Percentiles rank a stretch among this genome's conserved stretches.
Conservation (phyloP, 345 rosid species). For the Dimocarpus longan region DNA sequence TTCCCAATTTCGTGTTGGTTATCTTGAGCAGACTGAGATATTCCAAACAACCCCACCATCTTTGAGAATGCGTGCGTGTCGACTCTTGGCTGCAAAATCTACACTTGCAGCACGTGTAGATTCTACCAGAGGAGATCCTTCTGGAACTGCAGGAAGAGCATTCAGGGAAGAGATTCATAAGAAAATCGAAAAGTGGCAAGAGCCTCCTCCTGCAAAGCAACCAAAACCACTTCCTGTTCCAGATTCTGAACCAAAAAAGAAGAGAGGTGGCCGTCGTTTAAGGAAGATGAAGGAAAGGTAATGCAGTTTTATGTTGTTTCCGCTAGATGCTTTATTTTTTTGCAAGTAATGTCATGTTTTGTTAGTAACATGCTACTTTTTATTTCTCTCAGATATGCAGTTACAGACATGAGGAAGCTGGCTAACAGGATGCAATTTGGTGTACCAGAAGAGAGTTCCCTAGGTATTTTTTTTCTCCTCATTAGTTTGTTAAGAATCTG, state of each 20-base stretch:
- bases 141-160: conserved; percentile 71
- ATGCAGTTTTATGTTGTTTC: not conserved
- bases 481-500: conserved; percentile 4
- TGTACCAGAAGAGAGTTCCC: conserved; percentile 92
- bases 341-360: conserved; percentile 9
- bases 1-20: conserved; percentile 78
- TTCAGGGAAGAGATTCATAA: conserved; percentile 71
- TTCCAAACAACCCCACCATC: conserved; percentile 84
- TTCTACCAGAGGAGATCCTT: conserved; percentile 80
- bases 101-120: conserved; percentile 88
- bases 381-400: conserved; percentile 62
- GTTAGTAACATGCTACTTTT: not conserved
- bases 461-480: conserved; percentile 46
- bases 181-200: conserved; percentile 98
- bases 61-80: conserved; percentile 69
- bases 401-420: conserved; percentile 95
- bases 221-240: conserved; percentile 98
- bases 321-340: not conserved
- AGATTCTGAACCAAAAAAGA: conserved; percentile 97
- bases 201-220: conserved; percentile 97
- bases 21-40: conserved; percentile 84
- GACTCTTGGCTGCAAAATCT: conserved; percentile 87
- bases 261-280: conserved; percentile 94
- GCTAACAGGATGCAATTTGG: conserved; percentile 99
- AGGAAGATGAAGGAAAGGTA: conserved; percentile 99